A percentile compares a stretch with the other conserved stretches of the same genome.
Conservation (phyloP, 768 basidiomycete genomes). For the Naganishia friedmannii region DNA sequence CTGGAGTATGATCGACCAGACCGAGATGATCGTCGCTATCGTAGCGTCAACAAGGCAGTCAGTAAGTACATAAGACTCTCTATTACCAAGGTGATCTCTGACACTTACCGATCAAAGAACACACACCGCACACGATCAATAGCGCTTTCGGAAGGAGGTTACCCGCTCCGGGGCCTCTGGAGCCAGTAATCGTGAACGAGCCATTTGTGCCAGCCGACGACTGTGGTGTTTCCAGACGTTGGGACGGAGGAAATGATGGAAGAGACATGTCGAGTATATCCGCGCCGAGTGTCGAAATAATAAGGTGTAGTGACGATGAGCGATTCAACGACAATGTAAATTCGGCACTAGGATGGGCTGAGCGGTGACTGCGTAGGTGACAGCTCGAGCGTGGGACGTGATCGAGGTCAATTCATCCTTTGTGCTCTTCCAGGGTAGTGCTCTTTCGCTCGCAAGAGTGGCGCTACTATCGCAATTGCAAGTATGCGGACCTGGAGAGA, state of each 20-base stretch:
- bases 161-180: conserved; percentile 42
- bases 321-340: background rate
- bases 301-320: background rate
- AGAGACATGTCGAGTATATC: background rate
- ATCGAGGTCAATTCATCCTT: background rate
- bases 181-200: background rate
- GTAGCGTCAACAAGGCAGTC: background rate
- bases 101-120: conserved; percentile 47
- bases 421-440: background rate
- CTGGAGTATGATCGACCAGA: conserved; percentile 52
- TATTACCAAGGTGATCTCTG: background rate
- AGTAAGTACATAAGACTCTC: background rate
- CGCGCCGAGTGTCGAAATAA: background rate
- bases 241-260: background rate
- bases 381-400: conserved; percentile 1
- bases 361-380: background rate
- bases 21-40: conserved; percentile 46
- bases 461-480: background rate
- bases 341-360: background rate
- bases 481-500: background rate
- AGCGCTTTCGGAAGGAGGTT: conserved; percentile 46
- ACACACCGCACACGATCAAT: conserved; percentile 47
- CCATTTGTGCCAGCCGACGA: background rate
- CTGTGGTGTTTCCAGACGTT: background rate
- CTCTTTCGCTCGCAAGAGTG: background rate